These are phyloP conservation scores for Leccinellum rugosiceps DNA, from an alignment of 768 basidiomycete genomes.

Conservation along the genomic window DNA sequence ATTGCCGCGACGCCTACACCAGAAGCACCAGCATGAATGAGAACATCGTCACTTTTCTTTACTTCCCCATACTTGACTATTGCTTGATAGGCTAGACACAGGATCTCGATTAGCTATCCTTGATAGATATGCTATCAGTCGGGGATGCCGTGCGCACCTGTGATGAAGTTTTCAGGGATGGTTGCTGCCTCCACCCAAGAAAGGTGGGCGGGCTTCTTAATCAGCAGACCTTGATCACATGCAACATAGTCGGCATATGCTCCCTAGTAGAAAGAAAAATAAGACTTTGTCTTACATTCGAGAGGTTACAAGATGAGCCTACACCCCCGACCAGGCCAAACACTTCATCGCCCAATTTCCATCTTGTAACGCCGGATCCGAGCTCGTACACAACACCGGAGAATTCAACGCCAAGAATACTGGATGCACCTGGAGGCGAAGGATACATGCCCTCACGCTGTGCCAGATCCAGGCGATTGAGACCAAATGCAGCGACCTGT, in stretches of 20 bases:
- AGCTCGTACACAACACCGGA: slow-evolving; percentile 60
- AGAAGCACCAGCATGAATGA: slow-evolving; percentile 89
- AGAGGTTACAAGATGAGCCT: slow-evolving; percentile 17
- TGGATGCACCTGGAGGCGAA: slow-evolving; percentile 68
- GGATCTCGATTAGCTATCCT: background rate
- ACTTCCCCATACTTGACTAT: slow-evolving; percentile 66
- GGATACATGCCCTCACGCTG: slow-evolving; percentile 77
- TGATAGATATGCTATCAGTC: background rate
- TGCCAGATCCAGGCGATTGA: slow-evolving; percentile 82
- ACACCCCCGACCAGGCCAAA: slow-evolving; percentile 81
- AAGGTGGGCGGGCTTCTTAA: slow-evolving; percentile 71
- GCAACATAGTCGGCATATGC: slow-evolving; percentile 88
- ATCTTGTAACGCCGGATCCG: slow-evolving; percentile 48
- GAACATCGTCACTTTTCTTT: slow-evolving; percentile 66
- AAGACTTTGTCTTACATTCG: background rate
- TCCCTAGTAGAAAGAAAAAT: slow-evolving; percentile 48
- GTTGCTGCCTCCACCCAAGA: slow-evolving; percentile 84
- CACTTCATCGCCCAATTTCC: slow-evolving; percentile 68
- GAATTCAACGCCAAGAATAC: slow-evolving; percentile 86
- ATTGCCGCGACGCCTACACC: slow-evolving; percentile 88
- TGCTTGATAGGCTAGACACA: slow-evolving; percentile 53
- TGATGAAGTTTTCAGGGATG: slow-evolving; percentile 86
- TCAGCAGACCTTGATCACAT: slow-evolving; percentile 59
- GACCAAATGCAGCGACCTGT: slow-evolving; percentile 79
- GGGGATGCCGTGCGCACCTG: slow-evolving; percentile 49